A percentile compares a stretch with the other conserved stretches of the same genome.
phyloP scores from a whole-genome alignment of 352 stramenopile genomes.

The Globisporangium rhizosaccharum region DNA sequence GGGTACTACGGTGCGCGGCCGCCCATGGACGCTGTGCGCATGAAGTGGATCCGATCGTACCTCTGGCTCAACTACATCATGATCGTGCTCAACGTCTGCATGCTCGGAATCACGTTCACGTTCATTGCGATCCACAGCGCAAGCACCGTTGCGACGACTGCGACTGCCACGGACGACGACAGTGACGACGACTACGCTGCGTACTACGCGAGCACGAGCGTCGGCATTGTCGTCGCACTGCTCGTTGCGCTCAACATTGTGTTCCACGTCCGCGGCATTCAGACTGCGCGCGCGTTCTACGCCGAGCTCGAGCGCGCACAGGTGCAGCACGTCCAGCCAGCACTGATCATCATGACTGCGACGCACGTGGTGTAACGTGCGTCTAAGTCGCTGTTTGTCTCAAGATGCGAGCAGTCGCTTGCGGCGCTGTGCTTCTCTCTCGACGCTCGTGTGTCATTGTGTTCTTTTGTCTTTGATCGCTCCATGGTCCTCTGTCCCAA shows the following conservation, averaged over 20 bases:
- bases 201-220: constrained; percentile 32
- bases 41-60: constrained; percentile 71
- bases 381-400: too few relatives aligned
- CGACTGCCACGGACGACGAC: constrained; percentile 8
- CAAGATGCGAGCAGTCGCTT: too few relatives aligned
- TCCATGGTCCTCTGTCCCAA: too few relatives aligned
- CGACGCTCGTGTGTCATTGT: too few relatives aligned
- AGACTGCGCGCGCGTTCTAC: constrained; percentile 25
- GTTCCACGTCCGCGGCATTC: constrained; percentile 53
- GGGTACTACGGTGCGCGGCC: constrained; percentile 53
- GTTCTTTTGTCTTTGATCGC: too few relatives aligned
- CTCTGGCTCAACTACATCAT: constrained; percentile 72
- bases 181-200: constrained; percentile 20
- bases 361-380: constrained; percentile 5
- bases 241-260: constrained; percentile 50
- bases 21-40: constrained; percentile 47
- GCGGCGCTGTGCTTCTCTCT: too few relatives aligned
- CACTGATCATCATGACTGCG: constrained; percentile 14
- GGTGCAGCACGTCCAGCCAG: neutral
- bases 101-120: constrained; percentile 41
- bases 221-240: constrained; percentile 41
- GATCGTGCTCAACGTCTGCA: constrained; percentile 61
- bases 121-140: constrained; percentile 22
- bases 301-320: constrained; percentile 25
- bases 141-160: neutral